phyloP scores from a whole-genome alignment of 306 rosid genomes.

The Herpetospermum pedunculosum region DNA sequence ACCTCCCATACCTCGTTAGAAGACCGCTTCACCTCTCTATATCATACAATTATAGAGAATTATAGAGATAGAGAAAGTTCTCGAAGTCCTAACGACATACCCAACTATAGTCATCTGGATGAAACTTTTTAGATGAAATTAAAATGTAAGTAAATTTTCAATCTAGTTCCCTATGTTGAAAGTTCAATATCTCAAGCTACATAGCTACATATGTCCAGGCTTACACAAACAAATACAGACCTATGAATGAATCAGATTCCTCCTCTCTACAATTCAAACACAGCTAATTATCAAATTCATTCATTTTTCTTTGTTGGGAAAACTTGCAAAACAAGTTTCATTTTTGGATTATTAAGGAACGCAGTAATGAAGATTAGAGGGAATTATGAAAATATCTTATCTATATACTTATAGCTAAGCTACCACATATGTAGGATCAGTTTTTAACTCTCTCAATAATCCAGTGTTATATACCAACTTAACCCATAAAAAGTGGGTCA shows the following conservation, averaged over 20 bases:
- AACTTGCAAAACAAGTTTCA: neutral
- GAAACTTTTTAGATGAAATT: neutral
- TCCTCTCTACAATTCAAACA: too few species aligned
- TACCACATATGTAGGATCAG: neutral
- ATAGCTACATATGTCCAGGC: too few species aligned
- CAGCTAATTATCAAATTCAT: neutral
- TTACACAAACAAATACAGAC: neutral
- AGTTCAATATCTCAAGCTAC: neutral
- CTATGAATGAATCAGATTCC: too few species aligned
- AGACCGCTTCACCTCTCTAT: too few species aligned
- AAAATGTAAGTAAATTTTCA: neutral
- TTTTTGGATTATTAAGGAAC: neutral
- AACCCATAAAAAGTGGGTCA: neutral
- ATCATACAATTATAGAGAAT: too few species aligned
- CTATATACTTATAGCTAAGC: neutral
- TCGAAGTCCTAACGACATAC: too few species aligned
- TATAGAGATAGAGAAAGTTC: too few species aligned
- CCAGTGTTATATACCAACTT: neutral
- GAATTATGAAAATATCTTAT: neutral
- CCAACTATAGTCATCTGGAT: neutral
- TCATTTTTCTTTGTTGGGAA: neutral
- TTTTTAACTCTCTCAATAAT: neutral
- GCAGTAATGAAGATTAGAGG: neutral
- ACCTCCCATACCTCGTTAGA: too few species aligned
- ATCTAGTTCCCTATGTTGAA: neutral